Evolutionary conservation across 192 early-diverging fungal species (phyloP), one percentile per base, ranked within the genome.

Genomic region (Coemansia sp.): DNA sequence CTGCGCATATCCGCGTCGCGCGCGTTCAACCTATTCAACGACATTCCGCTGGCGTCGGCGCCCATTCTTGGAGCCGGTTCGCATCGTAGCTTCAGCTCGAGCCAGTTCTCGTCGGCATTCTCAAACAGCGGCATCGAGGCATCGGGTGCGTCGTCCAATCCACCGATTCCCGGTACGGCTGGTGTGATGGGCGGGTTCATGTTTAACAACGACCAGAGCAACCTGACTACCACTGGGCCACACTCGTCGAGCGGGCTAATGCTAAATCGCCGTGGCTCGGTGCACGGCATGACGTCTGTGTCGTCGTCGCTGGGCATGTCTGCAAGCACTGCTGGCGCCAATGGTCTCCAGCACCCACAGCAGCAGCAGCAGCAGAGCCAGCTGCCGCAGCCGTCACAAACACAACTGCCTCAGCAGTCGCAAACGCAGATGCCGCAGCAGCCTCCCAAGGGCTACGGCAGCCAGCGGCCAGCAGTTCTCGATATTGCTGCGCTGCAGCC

Each of bases 21-120:
- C 14, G 53, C 61, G 2, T 77, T 77, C 55, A 70, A 77, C 25
- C 73, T 62, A 18, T 70, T 70, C 49, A 77, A 69, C 49, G 73
- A 77, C 33, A 45, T 36, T 9, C 65, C 73, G 26, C 29, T 77
- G 57, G 63, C 61, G 3, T 77, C 73, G 2, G 73, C 73, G 10
- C 73, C 73, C n/a, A 66, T 77, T 26, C 62, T 70, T 25, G 73
- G 73, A 25, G 49, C 72, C 35, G 46, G 26, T 47, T 37, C 50
- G 23, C 67, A 63, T 23, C 68, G 57, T 25, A 44, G 50, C 17
- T 64, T 67, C 26, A 40, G 55, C 46, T 28, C 47, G 4, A 35
- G 28, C 27, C 60, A 67, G 41, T 59, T 43, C 33, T 52, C 63
- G 10, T 67, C 72, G 23, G 72, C 72, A 0, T 67, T 75, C 18